A percentile compares a stretch with the other conserved stretches of the same genome.
Evolutionary conservation across 108 stramenopile species (phyloP).

Genomic region (Fragilariopsis cylindrus): DNA sequence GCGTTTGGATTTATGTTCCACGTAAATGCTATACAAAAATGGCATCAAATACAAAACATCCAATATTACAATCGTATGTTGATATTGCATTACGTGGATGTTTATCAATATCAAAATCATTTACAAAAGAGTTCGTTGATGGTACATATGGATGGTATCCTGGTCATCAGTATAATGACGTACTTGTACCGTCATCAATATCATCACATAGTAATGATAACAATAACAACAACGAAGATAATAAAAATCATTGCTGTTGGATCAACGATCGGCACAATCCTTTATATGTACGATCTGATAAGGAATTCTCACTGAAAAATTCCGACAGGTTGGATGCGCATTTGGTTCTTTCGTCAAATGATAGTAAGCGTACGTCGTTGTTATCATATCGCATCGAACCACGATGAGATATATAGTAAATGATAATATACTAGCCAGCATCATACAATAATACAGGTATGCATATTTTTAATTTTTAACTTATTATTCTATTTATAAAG

Average conservation of each 20-base stretch:
- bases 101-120: conserved; percentile 52
- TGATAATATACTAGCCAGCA: too few relatives aligned
- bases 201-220: conserved; percentile 3
- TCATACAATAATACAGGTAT: too few relatives aligned
- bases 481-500: too few relatives aligned
- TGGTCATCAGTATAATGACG: conserved; percentile 21
- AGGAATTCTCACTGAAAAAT: conserved; percentile 40
- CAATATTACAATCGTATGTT: conserved; percentile 70
- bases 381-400: too few relatives aligned
- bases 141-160: conserved; percentile 70
- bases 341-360: background rate
- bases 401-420: too few relatives aligned
- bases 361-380: too few relatives aligned
- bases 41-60: conserved; percentile 38
- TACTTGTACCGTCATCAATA: background rate
- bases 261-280: conserved; percentile 65
- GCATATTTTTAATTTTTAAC: too few relatives aligned
- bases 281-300: conserved; percentile 59
- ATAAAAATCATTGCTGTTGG: conserved; percentile 35
- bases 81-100: conserved; percentile 74
- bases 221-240: background rate
- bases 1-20: conserved; percentile 71
- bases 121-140: conserved; percentile 49
- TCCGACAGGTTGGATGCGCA: conserved; percentile 23
- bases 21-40: conserved; percentile 16